These are phyloP conservation scores for Pseudozyma sp. DNA, from an alignment of 1,284 basidiomycete species.

Conservation along the genomic window DNA sequence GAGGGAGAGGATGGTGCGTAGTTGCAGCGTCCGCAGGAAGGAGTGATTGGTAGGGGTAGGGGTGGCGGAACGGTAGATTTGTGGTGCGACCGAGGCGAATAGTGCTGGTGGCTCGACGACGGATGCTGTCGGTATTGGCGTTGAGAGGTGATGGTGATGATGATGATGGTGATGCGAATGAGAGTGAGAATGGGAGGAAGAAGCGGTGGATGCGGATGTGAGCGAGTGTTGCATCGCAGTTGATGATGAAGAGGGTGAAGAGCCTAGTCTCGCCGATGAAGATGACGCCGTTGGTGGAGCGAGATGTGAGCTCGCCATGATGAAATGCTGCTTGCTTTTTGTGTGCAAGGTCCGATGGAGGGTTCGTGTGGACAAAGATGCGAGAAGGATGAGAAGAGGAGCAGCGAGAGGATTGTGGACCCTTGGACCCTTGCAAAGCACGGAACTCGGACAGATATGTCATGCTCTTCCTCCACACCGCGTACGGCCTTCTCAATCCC, in stretches of 20 bases:
- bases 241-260: conserved; percentile 2
- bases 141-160: conserved; percentile 6
- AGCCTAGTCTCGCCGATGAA: conserved; percentile 4
- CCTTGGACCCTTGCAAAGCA: conserved; percentile 3
- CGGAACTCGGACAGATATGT: conserved; percentile 28
- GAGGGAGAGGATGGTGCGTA: conserved; percentile 59
- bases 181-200: not conserved
- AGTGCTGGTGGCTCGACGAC: conserved; percentile 54
- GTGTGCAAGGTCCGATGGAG: too few relatives aligned
- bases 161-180: conserved; percentile 14
- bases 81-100: conserved; percentile 58
- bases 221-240: not conserved
- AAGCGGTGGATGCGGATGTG: conserved; percentile 7
- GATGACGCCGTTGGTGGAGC: conserved; percentile 7
- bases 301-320: conserved; percentile 27
- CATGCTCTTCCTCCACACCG: conserved; percentile 8
- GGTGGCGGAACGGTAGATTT: conserved; percentile 59
- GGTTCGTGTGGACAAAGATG: not conserved
- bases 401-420: conserved; percentile 2
- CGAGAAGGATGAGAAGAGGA: not conserved
- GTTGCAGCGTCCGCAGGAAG: conserved; percentile 50
- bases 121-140: conserved; percentile 37
- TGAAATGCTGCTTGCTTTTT: not conserved
- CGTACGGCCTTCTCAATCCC: not conserved
- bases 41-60: conserved; percentile 39